Conservation (phyloP, 1,139 yeast genomes). For the Taiozyma sp. region DNA sequence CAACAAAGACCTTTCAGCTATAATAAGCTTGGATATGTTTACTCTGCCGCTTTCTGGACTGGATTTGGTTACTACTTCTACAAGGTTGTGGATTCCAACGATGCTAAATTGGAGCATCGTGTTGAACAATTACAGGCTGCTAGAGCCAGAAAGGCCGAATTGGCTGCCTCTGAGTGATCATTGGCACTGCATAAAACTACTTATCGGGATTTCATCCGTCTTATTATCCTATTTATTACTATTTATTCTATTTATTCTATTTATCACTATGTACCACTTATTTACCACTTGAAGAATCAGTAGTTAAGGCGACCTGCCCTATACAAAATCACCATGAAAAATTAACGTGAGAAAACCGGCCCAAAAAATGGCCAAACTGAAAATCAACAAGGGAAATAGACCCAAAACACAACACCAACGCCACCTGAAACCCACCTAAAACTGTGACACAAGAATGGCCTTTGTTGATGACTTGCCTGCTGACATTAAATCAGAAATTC, state of each 20-base stretch:
- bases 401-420: background rate
- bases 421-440: background rate
- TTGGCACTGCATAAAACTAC: background rate
- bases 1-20: conserved; percentile 31
- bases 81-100: conserved; percentile 32
- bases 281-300: background rate
- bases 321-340: background rate
- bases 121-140: conserved; percentile 30
- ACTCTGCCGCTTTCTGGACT: conserved; percentile 36
- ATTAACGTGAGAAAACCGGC: background rate
- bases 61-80: conserved; percentile 34
- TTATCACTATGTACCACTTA: background rate
- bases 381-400: background rate
- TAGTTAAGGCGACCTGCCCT: background rate
- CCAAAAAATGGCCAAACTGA: background rate
- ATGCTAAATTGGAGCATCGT: conserved; percentile 30
- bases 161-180: background rate
- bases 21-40: conserved; percentile 33
- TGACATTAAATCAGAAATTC: conserved; percentile 16
- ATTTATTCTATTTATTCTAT: background rate
- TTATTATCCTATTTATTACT: conserved; percentile 1
- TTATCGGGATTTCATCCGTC: background rate
- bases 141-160: conserved; percentile 23
- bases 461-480: conserved; percentile 21
- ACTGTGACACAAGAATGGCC: conserved; percentile 11